Evolutionary conservation across 805 yeast species (phyloP), one percentile per base, ranked within the genome.

Genomic region (Barnettozyma botsteinii): DNA sequence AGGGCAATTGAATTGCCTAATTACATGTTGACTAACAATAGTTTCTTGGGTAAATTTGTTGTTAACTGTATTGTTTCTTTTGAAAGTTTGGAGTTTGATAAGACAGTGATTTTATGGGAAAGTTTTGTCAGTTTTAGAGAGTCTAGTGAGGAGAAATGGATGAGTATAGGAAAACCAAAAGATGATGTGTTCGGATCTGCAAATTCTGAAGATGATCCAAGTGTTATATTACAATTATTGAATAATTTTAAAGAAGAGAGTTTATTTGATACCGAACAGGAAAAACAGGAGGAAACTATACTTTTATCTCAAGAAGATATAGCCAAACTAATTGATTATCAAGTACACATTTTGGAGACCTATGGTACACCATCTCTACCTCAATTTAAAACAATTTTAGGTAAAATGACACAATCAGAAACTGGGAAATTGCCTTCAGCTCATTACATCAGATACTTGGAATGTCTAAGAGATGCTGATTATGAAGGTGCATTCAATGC

Each of bases 401-500:
- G 45, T 10, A 43, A 66, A 8, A 70, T 78, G 73, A 66, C 79
- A 1, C 67, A 70, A 14, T 62, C 72, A 0, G 75, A 73, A 31
- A 52, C 51, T 22, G 59, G 62, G 5, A 65, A 65, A 33, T 59
- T 73, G 5, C 72, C 77, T 0, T 61, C 73, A 0, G 56, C 72
- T 19, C 72, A 78, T 50, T 81, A 80, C 49, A 66, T 83, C 33
- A 69, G 67, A 34, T 83, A 80, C 49, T 64, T 84, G 20, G 81
- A 81, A 48, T 69, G 70, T 43, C 69, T 80, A 51, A 68, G 70
- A 40, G 67, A 60, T 11, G 73, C 77, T 5, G 84, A 85, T 51
- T 83, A 81, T 51, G 82, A 66, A 40, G 62, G 61, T 17, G 62
- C 74, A 53, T 41, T 73, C 62, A 62, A 81, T 61, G 62, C 79